These are phyloP conservation scores for Oryza meridionalis DNA, from an alignment of 176 grass and related monocot genomes.

Conservation along the genomic window DNA sequence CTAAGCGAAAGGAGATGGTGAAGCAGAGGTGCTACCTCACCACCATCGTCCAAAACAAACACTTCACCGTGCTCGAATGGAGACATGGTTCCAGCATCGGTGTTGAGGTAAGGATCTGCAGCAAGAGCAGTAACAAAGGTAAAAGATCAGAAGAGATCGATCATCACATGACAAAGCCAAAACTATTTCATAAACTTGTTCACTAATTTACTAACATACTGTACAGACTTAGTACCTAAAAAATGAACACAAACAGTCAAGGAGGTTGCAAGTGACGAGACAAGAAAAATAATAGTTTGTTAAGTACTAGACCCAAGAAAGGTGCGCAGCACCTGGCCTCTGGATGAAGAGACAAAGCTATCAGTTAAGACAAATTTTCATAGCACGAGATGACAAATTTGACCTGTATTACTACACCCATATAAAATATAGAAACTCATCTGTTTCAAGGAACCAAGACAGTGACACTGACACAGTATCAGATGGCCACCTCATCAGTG, in stretches of 20 bases:
- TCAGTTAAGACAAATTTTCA: constrained; percentile 31
- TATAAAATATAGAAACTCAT: constrained; percentile 49
- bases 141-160: constrained; percentile 8
- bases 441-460: constrained; percentile 44
- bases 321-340: constrained; percentile 43
- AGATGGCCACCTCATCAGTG: constrained; percentile 23
- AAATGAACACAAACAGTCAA: constrained; percentile 8
- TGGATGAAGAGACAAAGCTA: constrained; percentile 31
- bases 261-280: constrained; percentile 25
- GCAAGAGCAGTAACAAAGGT: constrained; percentile 22
- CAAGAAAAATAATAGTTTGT: constrained; percentile 28
- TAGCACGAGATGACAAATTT: constrained; percentile 56
- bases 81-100: constrained; percentile 98
- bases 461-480: constrained; percentile 47
- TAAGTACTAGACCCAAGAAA: constrained; percentile 33
- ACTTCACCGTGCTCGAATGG: constrained; percentile 98
- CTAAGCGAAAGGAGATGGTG: not conserved
- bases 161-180: constrained; percentile 2
- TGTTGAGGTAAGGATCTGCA: constrained; percentile 99
- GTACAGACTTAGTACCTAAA: not conserved
- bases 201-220: not conserved
- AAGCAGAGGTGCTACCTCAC: constrained; percentile 70
- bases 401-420: constrained; percentile 42
- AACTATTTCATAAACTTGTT: not conserved
- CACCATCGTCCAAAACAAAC: constrained; percentile 96